Evolutionary conservation across 2,329 filamentous ascomycete genomes (phyloP), one percentile per base, ranked within the genome.

Genomic region (Claviceps citrina): DNA sequence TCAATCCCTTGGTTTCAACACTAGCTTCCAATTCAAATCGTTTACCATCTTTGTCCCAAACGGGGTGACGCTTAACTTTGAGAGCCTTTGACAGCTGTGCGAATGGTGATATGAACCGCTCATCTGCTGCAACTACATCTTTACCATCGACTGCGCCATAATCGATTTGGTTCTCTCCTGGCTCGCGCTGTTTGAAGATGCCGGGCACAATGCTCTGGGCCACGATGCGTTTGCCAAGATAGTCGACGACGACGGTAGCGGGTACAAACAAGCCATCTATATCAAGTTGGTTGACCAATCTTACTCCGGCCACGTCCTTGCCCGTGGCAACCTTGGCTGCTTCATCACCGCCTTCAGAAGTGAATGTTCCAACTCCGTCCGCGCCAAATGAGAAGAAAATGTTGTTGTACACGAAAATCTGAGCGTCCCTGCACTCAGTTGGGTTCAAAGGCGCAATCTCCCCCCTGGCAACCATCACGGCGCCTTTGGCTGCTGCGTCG

Each of bases 341-440:
- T 64, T 98, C 91, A 49, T 98, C 89, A 16, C 91, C 91, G 49
- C 91, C 91, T 63, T 98, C 91, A 3, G 82, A 87, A 9, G 86
- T 87, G 60, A 98, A 98, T 13, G 91, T 98, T 32, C 91, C 89
- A 34, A 96, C 91, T 39, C 91, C 93, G 58, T 98, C 91, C 33
- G 91, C 89, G 46, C 91, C 91, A 51, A 95, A 96, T 1, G 91
- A 96, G 68, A 94, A 98, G 68, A 98, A 98, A 49, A 98, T 86
- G 63, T 98, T 98, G 70, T 96, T 96, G 68, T 96, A 95, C 19
- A 98, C 89, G 54, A 94, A 98, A 48, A 98, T 98, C 59, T 98
- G 91, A 4, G 91, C 91, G 58, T 98, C 89, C 49, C 73, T 76
- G 47, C 72, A 78, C 63, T 98, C 91, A 0, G 89, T 96, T 6